These are phyloP conservation scores for Lasiosphaeria hispida DNA, from an alignment of 495 filamentous ascomycete species.

Conservation along the genomic window DNA sequence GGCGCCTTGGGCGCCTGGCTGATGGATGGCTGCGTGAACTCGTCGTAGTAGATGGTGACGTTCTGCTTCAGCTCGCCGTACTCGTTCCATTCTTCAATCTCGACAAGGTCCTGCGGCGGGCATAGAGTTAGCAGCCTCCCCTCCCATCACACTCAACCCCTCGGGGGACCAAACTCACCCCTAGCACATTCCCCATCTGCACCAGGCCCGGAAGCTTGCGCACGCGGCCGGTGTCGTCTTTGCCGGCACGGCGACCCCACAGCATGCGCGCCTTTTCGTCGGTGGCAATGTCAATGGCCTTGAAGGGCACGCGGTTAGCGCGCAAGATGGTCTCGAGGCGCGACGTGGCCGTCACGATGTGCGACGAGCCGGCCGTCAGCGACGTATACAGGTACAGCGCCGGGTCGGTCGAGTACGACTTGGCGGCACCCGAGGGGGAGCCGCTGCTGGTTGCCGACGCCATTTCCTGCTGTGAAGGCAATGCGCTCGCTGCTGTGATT, in stretches of 20 bases:
- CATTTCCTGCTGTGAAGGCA: constrained; percentile 30
- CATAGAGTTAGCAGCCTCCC: background rate
- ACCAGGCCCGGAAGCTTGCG: constrained; percentile 87
- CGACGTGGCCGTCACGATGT: constrained; percentile 94
- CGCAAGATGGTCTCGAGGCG: constrained; percentile 95
- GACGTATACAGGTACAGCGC: constrained; percentile 93
- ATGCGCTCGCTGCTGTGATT: too few relatives aligned
- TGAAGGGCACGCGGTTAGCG: constrained; percentile 90
- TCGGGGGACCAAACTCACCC: constrained; percentile 56
- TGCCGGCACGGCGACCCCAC: constrained; percentile 76
- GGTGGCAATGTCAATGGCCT: constrained; percentile 85
- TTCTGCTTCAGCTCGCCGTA: constrained; percentile 91
- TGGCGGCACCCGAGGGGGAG: constrained; percentile 10
- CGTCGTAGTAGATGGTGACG: constrained; percentile 58
- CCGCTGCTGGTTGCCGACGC: constrained; percentile 44
- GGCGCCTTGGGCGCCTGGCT: constrained; percentile 37
- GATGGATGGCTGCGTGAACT: constrained; percentile 48
- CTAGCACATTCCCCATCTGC: constrained; percentile 80
- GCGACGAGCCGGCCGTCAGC: constrained; percentile 89
- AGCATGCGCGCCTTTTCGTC: constrained; percentile 88
- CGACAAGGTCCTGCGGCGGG: constrained; percentile 70
- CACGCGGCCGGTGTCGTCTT: constrained; percentile 56
- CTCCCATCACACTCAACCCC: too few relatives aligned
- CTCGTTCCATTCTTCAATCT: constrained; percentile 99
- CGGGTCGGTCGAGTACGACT: constrained; percentile 66